A percentile compares a stretch with the other conserved stretches of the same genome.
Conservation (phyloP, 345 rosid genomes). For the Hibiscus tridactylites region DNA sequence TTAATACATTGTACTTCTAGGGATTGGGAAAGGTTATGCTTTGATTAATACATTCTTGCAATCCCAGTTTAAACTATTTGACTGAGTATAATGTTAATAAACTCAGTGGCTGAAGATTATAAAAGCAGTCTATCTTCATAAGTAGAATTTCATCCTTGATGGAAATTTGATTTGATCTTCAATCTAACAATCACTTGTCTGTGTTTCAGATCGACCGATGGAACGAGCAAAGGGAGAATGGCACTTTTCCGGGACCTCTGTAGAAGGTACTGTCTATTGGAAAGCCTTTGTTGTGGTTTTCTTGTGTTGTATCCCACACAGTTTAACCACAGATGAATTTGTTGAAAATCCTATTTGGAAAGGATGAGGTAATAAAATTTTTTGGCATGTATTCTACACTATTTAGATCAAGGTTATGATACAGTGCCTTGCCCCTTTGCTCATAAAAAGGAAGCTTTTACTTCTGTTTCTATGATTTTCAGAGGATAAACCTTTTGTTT, state of each 20-base stretch:
- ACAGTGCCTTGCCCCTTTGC: neutral
- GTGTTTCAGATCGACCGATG: slow-evolving; percentile 62
- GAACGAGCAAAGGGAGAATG: slow-evolving; percentile 98
- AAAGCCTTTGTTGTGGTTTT: slow-evolving; percentile 3
- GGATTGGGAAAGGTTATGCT: neutral
- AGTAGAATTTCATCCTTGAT: neutral
- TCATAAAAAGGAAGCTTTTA: neutral
- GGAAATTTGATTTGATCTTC: neutral
- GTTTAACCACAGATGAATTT: slow-evolving; percentile 11
- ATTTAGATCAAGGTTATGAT: neutral
- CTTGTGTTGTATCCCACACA: slow-evolving; percentile 3
- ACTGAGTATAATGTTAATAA: neutral
- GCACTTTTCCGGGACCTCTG: slow-evolving; percentile 20
- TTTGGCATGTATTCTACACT: slow-evolving; percentile 20
- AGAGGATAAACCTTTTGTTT: no score
- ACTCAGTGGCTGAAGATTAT: neutral
- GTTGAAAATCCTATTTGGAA: slow-evolving; percentile 14
- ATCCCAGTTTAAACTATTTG: neutral
- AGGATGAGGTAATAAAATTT: slow-evolving; percentile 25
- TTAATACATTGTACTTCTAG: neutral
- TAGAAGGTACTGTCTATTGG: slow-evolving; percentile 7
- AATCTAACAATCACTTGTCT: neutral
- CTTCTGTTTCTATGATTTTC: neutral
- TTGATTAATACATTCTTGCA: neutral
- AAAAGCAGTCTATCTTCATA: neutral